Percentiles rank a stretch among this genome's conserved stretches.
phyloP scores from a whole-genome alignment of 2,329 filamentous ascomycete species.

The Monosporascus sp. region DNA sequence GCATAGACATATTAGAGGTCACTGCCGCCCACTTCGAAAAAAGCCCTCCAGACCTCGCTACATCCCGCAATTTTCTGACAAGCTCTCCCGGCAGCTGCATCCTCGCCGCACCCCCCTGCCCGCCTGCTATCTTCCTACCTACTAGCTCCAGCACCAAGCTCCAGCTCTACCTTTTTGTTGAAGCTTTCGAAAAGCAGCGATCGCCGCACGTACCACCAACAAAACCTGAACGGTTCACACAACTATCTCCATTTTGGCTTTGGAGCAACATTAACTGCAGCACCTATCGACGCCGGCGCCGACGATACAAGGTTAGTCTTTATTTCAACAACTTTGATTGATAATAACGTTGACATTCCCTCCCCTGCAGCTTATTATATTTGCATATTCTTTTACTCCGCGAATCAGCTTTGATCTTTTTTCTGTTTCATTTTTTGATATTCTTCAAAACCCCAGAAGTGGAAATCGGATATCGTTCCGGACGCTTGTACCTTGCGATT shows the following conservation, averaged over 20 bases:
- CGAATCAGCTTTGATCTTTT: neutral
- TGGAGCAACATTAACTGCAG: neutral
- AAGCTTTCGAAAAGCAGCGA: neutral
- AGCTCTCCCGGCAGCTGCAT: slow-evolving; percentile 3
- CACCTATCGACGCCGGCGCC: neutral
- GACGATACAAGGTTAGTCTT: neutral
- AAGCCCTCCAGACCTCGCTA: slow-evolving; percentile 11
- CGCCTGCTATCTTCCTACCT: too few species aligned
- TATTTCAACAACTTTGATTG: neutral
- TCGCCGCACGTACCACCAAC: neutral
- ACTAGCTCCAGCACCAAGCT: too few species aligned
- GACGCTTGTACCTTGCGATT: neutral
- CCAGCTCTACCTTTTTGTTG: too few species aligned
- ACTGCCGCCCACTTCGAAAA: slow-evolving; percentile 13
- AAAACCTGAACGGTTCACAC: neutral
- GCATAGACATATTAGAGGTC: slow-evolving; percentile 13
- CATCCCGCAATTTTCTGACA: slow-evolving; percentile 6
- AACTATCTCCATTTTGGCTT: neutral
- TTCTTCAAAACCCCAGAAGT: neutral
- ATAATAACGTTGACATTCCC: too few species aligned
- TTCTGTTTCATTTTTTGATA: neutral
- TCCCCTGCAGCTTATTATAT: too few species aligned
- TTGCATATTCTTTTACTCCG: neutral
- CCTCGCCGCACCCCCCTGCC: neutral
- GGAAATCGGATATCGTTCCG: neutral